A percentile compares a stretch with the other conserved stretches of the same genome.
Conservation (phyloP, 2,329 filamentous ascomycete species). For the Cytospora mali region DNA sequence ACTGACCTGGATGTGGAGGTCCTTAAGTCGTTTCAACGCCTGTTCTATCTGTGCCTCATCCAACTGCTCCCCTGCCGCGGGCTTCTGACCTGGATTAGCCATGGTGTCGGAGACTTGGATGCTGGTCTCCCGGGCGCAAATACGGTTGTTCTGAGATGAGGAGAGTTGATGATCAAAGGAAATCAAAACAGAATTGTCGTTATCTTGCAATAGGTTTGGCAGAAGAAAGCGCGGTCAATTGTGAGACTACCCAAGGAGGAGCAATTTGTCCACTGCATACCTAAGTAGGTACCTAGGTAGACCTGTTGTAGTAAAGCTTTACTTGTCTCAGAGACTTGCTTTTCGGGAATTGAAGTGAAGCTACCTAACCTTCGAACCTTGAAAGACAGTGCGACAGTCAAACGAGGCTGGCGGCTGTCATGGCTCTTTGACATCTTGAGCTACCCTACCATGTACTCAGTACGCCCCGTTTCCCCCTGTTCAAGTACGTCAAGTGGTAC, state of each 20-base stretch:
- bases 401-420: not conserved
- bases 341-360: not conserved
- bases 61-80: conserved; percentile 38
- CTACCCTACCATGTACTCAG: not conserved
- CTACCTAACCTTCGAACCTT: not conserved
- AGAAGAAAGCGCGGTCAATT: not conserved
- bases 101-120: not conserved
- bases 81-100: conserved; percentile 14
- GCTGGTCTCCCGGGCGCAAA: not conserved
- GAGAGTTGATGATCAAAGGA: not conserved
- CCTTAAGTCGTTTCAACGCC: conserved; percentile 53
- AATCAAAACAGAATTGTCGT: not conserved
- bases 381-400: not conserved
- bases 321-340: not conserved
- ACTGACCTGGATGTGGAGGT: conserved; percentile 57
- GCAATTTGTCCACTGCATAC: not conserved
- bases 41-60: conserved; percentile 54
- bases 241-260: not conserved
- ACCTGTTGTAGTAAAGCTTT: not conserved
- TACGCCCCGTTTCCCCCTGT: not conserved
- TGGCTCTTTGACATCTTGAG: not conserved
- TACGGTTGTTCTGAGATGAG: not conserved
- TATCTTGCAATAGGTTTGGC: not conserved
- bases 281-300: not conserved
- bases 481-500: conserved; percentile 1